Percentiles rank a stretch among this genome's conserved stretches.
Conservation (phyloP, 495 filamentous ascomycete species). For the Rhizodiscina lignyota region DNA sequence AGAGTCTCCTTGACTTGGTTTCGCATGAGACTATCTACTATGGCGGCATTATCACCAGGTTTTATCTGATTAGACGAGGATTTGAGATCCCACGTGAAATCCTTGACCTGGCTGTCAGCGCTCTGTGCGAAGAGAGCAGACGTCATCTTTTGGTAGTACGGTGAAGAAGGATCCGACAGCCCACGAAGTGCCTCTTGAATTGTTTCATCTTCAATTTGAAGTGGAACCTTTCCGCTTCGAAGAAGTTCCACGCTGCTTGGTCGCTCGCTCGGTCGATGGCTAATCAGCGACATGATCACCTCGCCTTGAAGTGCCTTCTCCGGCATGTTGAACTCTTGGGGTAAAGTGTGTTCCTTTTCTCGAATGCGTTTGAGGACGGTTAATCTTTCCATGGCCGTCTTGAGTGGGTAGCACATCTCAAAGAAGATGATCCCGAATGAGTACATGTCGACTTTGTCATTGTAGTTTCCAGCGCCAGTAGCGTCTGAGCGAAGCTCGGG, state of each 20-base stretch:
- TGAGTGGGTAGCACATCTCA: constrained; percentile 80
- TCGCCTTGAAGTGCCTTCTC: constrained; percentile 57
- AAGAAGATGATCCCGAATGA: constrained; percentile 96
- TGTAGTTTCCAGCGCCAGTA: constrained; percentile 57
- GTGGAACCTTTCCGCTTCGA: constrained; percentile 69
- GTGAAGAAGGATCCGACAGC: constrained; percentile 64
- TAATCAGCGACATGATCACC: constrained; percentile 67
- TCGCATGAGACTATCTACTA: constrained; percentile 17
- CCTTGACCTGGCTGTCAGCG: constrained; percentile 60
- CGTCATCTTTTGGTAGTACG: constrained; percentile 80
- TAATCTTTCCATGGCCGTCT: constrained; percentile 78
- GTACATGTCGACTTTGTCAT: constrained; percentile 96
- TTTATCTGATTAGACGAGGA: too few species aligned
- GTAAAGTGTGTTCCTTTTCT: constrained; percentile 48
- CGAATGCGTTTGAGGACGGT: constrained; percentile 55
- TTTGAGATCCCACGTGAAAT: constrained; percentile 73
- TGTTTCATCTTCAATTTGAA: constrained; percentile 83
- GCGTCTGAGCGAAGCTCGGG: constrained; percentile 68
- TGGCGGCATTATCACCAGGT: too few species aligned
- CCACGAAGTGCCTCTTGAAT: constrained; percentile 67
- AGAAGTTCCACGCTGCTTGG: constrained; percentile 78
- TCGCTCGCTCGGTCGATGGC: constrained; percentile 60
- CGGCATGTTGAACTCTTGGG: constrained; percentile 53
- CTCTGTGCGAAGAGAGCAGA: constrained; percentile 57
- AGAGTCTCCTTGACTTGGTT: constrained; percentile 65